A percentile compares a stretch with the other conserved stretches of the same genome.
Evolutionary conservation across 768 basidiomycete genomes (phyloP).

Genomic region (Lentinula boryana): DNA sequence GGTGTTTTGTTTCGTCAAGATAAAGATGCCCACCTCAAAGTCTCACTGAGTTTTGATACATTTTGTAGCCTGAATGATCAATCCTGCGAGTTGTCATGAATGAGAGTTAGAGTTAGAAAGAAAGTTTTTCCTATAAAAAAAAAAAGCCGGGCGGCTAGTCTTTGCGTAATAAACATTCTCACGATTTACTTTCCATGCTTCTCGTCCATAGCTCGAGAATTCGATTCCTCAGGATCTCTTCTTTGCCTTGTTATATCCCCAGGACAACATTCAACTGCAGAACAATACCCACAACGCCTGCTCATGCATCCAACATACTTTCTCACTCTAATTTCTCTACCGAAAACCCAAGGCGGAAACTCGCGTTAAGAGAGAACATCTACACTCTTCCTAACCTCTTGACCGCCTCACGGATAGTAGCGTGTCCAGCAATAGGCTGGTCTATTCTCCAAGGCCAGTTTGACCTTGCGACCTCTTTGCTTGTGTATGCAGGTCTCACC

Average conservation of each 20-base stretch:
- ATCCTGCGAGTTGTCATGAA: too few relatives aligned
- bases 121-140: too few relatives aligned
- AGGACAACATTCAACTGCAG: background rate
- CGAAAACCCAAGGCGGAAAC: constrained; percentile 20
- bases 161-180: background rate
- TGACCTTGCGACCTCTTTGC: constrained; percentile 69
- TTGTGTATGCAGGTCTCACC: constrained; percentile 89
- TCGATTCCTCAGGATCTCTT: background rate
- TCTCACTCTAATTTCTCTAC: constrained; percentile 9
- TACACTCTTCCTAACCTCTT: constrained; percentile 93
- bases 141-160: too few relatives aligned
- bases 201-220: background rate
- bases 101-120: too few relatives aligned
- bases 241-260: background rate
- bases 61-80: too few relatives aligned
- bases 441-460: constrained; percentile 80
- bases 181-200: background rate
- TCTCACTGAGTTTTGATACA: too few relatives aligned
- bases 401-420: constrained; percentile 79
- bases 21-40: too few relatives aligned
- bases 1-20: too few relatives aligned
- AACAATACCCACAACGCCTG: too few relatives aligned
- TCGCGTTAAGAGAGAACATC: constrained; percentile 68
- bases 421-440: constrained; percentile 92
- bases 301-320: background rate